Conservation (phyloP, 2,329 filamentous ascomycete species). For the Xylariaceae sp. region DNA sequence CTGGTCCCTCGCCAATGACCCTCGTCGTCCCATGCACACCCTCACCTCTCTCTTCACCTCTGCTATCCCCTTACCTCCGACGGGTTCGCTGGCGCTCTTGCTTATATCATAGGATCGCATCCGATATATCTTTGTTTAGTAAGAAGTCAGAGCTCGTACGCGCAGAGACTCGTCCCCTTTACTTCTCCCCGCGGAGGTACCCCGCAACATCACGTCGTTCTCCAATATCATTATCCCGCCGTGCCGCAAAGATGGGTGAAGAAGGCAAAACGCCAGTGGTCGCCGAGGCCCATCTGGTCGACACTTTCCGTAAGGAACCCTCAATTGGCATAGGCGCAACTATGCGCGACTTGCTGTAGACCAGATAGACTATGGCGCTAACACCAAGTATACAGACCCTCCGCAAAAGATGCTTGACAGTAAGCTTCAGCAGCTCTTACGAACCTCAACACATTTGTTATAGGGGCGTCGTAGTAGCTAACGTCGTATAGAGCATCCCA, state of each 20-base stretch:
- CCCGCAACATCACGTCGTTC: slow-evolving; percentile 25
- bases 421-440: slow-evolving; percentile 49
- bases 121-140: slow-evolving; percentile 8
- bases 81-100: no score
- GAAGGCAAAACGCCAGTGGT: slow-evolving; percentile 65
- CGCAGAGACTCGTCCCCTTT: not conserved
- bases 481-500: slow-evolving; percentile 65
- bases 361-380: slow-evolving; percentile 28
- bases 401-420: slow-evolving; percentile 72
- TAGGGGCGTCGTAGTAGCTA: slow-evolving; percentile 29
- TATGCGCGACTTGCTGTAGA: not conserved
- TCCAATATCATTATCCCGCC: slow-evolving; percentile 21
- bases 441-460: no score
- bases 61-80: not conserved
- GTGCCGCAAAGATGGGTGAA: slow-evolving; percentile 52
- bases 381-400: slow-evolving; percentile 55
- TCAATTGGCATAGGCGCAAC: not conserved
- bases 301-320: slow-evolving; percentile 69
- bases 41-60: slow-evolving; percentile 16
- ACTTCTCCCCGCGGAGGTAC: slow-evolving; percentile 18
- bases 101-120: not conserved
- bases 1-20: slow-evolving; percentile 18
- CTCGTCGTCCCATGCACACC: slow-evolving; percentile 24
- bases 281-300: slow-evolving; percentile 76
- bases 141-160: not conserved